Base-by-base conservation (phyloP, 345 rosid species). In the Microcos paniculata region DNA sequence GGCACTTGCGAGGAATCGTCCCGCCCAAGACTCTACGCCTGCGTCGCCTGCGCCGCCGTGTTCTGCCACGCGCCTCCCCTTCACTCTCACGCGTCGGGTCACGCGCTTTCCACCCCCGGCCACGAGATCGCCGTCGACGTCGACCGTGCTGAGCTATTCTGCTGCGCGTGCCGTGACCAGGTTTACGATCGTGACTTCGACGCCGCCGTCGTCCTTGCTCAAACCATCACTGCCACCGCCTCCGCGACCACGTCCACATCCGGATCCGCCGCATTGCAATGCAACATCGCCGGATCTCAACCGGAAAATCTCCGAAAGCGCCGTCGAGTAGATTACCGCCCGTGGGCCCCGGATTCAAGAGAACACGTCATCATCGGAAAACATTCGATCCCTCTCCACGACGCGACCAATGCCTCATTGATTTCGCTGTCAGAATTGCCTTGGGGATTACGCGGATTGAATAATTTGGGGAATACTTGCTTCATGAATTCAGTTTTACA, bases 401-500 rank as follows among this genome's bases (percentile, higher is more conserved):
- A 76, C 61, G n/a, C 76, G 0, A 40, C 56, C 21, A 57, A 67
- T 57, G 40, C 46, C 19, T 55, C 73, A 9, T 21, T 45, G 64
- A 18, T 61, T 28, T 28, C 70, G 4, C 8, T n/a, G 13, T 31
- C 52, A 33, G 74, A 77, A 21, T 28, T 74, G 51, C 89, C 90
- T 6, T 26, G 84, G 76, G 92, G 90, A 21, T 59, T 89, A 26
- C 83, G 90, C 1, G 92, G 92, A 53, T 69, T 89, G 76, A 87
- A 87, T 77, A 89, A 89, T 62, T 63, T 89, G 28, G 92, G 92
- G 15, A 89, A 85, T 59, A 89, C 92, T 0, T 89, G 90, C 56
- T 89, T 87, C 66, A 89, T 89, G 92, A 89, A 85, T 69, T 89
- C 90, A n/a, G 87, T 89, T n/a, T 78, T 89, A 46, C 90, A 89